A percentile compares a stretch with the other conserved stretches of the same genome.
phyloP scores from a whole-genome alignment of 805 yeast genomes.

The Teunomyces atbi region DNA sequence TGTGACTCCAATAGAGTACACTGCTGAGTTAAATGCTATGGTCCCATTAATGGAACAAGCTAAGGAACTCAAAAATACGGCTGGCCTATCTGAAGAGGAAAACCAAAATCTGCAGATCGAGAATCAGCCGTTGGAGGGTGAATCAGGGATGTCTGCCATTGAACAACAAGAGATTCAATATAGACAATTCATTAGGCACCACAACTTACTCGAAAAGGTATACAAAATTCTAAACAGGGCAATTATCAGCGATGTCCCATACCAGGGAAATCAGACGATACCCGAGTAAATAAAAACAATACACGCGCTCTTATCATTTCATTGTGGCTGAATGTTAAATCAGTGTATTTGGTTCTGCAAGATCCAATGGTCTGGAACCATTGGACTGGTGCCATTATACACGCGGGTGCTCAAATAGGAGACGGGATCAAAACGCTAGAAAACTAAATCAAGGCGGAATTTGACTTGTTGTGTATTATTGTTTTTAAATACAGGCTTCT shows the following conservation, averaged over 20 bases:
- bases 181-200: constrained; percentile 8
- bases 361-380: too few relatives aligned
- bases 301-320: background rate
- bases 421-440: too few relatives aligned
- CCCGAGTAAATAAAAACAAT: background rate
- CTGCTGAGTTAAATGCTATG: background rate
- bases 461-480: too few relatives aligned
- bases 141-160: background rate
- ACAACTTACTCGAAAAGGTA: constrained; percentile 6
- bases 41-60: background rate
- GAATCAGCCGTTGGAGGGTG: background rate
- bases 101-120: background rate
- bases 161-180: constrained; percentile 6
- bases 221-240: constrained; percentile 8
- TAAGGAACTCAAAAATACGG: background rate
- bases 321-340: background rate
- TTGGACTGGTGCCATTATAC: too few relatives aligned
- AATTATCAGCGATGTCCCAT: constrained; percentile 7
- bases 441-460: too few relatives aligned
- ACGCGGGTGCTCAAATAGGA: too few relatives aligned
- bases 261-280: background rate
- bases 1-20: constrained; percentile 4
- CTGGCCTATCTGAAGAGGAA: background rate
- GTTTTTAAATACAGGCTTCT: too few relatives aligned
- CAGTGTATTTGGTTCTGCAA: too few relatives aligned